Base-by-base conservation (phyloP, 352 stramenopile genomes). In the Peronosclerospora sorghi region DNA sequence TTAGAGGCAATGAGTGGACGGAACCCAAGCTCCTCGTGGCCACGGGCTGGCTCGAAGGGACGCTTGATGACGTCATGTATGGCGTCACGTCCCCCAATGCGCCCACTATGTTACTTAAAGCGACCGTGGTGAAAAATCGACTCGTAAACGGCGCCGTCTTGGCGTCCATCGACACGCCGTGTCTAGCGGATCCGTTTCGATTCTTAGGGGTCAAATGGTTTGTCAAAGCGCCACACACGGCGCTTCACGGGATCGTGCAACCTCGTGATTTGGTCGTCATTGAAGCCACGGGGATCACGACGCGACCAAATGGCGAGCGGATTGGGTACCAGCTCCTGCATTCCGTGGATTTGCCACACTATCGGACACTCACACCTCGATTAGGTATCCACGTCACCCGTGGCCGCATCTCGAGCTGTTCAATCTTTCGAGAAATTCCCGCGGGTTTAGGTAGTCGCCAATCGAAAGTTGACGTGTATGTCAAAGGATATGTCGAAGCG, bases 11-110 rank as follows among this genome's bases (percentile, higher is more conserved):
- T 34, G 54, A 69, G 37, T 71, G 64, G 60, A 61, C 52, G 5
- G 32, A 71, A 21, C 62, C 62, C 23, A 61, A 56, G 19, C 27
- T 75, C 26, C 62, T 73, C 0, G 51, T 61, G 10, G 58, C 65
- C 5, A 51, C 59, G 13, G 68, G 68, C 5, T 70, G 53, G 41
- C 61, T 79, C 37, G 56, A 48, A 37, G 61, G 56, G 9, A 54
- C 45, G 8, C 36, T 84, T 5, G 65, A 82, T 38, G 69, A 84
- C 35, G 56, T 80, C 54, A 80, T 84, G 68, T 86, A 77, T 45
- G 73, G 73, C 14, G 59, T 77, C n/a, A 14, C 54, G 8, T 64
- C 71, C 5, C 59, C 67, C 9, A 58, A 80, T 36, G 47, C 62
- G n/a, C 56, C 54, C 14, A 41, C 51, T 24, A 76, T 79, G 65